phyloP scores from a whole-genome alignment of 768 basidiomycete species.

The Lentinula aciculospora region DNA sequence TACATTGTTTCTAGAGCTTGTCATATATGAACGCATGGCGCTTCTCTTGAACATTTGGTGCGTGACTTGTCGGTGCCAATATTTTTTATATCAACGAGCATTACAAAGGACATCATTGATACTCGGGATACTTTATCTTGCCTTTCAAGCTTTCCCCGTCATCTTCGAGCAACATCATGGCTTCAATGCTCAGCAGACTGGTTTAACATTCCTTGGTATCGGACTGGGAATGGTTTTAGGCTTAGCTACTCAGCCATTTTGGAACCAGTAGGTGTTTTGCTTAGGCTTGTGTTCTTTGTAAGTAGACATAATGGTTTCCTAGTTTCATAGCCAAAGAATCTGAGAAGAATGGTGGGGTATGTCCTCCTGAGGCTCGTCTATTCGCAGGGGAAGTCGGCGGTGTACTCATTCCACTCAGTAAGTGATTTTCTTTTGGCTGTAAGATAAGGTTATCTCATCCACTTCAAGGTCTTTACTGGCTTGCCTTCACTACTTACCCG shows the following conservation, averaged over 20 bases:
- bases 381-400: constrained; percentile 66
- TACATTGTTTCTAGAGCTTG: constrained; percentile 39
- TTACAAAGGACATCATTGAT: constrained; percentile 56
- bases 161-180: constrained; percentile 50
- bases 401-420: constrained; percentile 56
- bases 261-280: constrained; percentile 35
- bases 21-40: constrained; percentile 70
- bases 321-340: constrained; percentile 33
- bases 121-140: constrained; percentile 59
- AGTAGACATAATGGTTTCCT: constrained; percentile 40
- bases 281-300: background rate
- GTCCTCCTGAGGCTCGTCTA: constrained; percentile 64
- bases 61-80: constrained; percentile 30
- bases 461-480: constrained; percentile 63
- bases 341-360: constrained; percentile 28
- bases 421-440: constrained; percentile 41
- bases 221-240: constrained; percentile 51
- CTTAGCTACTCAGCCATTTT: constrained; percentile 12
- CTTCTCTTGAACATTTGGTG: constrained; percentile 68
- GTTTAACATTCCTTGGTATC: constrained; percentile 56
- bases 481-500: constrained; percentile 49
- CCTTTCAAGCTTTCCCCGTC: constrained; percentile 50
- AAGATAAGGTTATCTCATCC: constrained; percentile 14
- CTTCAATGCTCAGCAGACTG: constrained; percentile 46
- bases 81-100: constrained; percentile 40